phyloP scores from a whole-genome alignment of 23 red algal genomes.

The Agarophyton chilense region DNA sequence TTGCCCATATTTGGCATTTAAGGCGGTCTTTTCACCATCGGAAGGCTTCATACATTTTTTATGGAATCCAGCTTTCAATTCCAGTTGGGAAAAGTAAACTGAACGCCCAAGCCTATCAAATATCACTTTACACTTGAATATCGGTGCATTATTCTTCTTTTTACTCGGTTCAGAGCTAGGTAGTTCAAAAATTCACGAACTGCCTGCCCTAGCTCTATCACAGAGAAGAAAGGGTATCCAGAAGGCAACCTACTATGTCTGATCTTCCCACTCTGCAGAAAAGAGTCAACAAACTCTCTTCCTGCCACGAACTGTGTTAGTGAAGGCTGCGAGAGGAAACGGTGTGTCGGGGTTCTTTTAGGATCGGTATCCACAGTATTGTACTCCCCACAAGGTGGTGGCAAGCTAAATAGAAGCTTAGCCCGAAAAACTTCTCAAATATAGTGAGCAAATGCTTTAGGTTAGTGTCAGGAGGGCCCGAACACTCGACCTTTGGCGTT shows the following conservation, averaged over 20 bases:
- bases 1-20: conserved; percentile 6
- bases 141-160: neutral
- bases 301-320: neutral
- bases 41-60: neutral
- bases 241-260: neutral
- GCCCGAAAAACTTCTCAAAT: too few species aligned
- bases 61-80: conserved; percentile 2
- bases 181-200: too few species aligned
- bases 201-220: neutral
- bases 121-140: too few species aligned
- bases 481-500: too few species aligned
- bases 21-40: conserved; percentile 6
- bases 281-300: neutral
- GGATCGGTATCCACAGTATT: neutral
- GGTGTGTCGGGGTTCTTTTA: neutral
- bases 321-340: neutral
- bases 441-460: too few species aligned
- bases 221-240: neutral
- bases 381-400: neutral
- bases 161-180: neutral
- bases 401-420: neutral
- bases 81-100: too few species aligned
- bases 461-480: too few species aligned
- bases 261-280: neutral
- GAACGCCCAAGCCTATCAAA: too few species aligned